Base-by-base conservation (phyloP, 345 rosid species). In the Pistacia atlantica region DNA sequence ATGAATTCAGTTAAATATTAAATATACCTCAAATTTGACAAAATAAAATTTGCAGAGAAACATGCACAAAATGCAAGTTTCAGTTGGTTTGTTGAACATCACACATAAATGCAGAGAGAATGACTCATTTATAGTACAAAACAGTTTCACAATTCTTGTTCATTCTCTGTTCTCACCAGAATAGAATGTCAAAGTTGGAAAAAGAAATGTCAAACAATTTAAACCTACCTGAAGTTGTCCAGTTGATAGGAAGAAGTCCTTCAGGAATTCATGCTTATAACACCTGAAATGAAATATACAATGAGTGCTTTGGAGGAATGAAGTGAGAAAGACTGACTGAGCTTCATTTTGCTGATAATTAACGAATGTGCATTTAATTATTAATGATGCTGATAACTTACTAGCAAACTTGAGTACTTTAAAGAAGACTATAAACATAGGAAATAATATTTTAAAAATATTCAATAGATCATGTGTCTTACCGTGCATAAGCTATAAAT, bases 211-310 rank as follows among this genome's bases (percentile, higher is more conserved):
- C 31, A 61, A 80, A 67, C n/a, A 75, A 68, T 56, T 60, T 28
- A 80, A 73, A 89, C 91, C 58, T 85, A 95, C 99, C 71, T 92
- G 93, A 82, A 93, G 90, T 82, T 96, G 97, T 72, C 99, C 99
- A 11, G 92, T 88, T 55, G 97, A 89, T 70, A 93, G 88, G 83
- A 92, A 96, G 90, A 93, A 96, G 83, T 96, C 97, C 88, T 90
- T 93, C 87, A 96, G 80, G 83, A 93, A 91, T 72, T 96, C 99
- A 83, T 87, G 97, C 77, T 90, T 88, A 72, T 89, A 81, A 79
- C 92, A 90, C 85, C 99, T 96, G 92, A 66, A 80, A 55, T 62
- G 77, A n/a, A 79, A 81, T 52, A 56, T 60, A 80, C 6, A 58
- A 69, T 65, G 57, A 74, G 51, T 33, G 60, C 9, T 37, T 7